Percentiles rank a stretch among this genome's conserved stretches.
Conservation (phyloP, 129 eudicot genomes). For the Smallanthus sonchifolius region DNA sequence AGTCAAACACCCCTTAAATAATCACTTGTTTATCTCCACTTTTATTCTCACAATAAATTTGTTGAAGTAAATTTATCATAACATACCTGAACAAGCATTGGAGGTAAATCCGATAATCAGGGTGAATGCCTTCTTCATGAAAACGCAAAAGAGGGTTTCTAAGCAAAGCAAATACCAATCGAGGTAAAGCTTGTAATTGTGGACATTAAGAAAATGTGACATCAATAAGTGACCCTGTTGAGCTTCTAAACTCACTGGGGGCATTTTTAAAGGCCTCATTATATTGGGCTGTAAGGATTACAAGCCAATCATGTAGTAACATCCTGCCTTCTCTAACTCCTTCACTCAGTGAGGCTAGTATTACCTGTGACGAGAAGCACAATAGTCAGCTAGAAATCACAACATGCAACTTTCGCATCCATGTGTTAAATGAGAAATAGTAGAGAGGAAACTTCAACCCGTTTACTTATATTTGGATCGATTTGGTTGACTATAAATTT, state of each 20-base stretch:
- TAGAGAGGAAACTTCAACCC: not conserved
- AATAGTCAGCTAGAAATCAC: not conserved
- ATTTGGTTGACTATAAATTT: not conserved
- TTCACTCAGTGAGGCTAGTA: slow-evolving; percentile 72
- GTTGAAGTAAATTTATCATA: not conserved
- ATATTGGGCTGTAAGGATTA: slow-evolving; percentile 86
- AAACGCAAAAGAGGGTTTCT: slow-evolving; percentile 84
- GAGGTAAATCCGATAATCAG: slow-evolving; percentile 90
- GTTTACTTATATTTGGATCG: not conserved
- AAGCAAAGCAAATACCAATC: slow-evolving; percentile 85
- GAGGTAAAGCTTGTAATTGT: slow-evolving; percentile 84
- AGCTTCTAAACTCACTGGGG: slow-evolving; percentile 45
- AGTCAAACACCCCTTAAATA: not conserved
- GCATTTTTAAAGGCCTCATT: slow-evolving; percentile 68
- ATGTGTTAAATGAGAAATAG: not conserved
- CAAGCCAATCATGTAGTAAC: slow-evolving; percentile 96
- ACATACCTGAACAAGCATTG: slow-evolving; percentile 91
- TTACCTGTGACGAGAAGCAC: slow-evolving; percentile 54
- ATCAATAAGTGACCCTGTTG: slow-evolving; percentile 55
- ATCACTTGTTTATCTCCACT: not conserved
- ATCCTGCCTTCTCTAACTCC: slow-evolving; percentile 93
- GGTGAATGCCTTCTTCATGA: slow-evolving; percentile 99
- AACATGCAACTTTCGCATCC: slow-evolving; percentile 2
- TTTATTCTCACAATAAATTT: not conserved
- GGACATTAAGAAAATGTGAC: slow-evolving; percentile 91